These are phyloP conservation scores for Beauveria asiatica DNA, from an alignment of 2,329 filamentous ascomycete species.

Conservation along the genomic window DNA sequence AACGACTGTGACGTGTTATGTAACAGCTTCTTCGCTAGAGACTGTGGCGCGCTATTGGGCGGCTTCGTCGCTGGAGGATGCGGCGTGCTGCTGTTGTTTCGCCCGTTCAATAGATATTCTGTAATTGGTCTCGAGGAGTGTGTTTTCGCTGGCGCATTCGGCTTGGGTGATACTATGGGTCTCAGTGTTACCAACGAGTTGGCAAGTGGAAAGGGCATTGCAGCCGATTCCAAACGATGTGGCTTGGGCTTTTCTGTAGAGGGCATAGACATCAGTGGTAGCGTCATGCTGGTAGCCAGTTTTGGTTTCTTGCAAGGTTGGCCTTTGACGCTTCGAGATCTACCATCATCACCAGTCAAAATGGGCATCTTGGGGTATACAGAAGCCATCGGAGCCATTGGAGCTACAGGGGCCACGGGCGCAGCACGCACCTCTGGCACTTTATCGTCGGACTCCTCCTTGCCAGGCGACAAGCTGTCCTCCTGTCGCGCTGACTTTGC, in stretches of 20 bases:
- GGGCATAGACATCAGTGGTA: background rate
- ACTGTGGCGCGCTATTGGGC: background rate
- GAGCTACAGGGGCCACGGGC: background rate
- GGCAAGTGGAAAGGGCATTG: background rate
- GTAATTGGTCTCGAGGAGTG: background rate
- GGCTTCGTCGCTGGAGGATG: background rate
- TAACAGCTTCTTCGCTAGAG: background rate
- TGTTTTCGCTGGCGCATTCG: background rate
- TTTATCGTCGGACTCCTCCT: background rate
- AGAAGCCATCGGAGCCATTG: background rate
- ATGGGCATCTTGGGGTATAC: background rate
- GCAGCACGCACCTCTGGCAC: too few species aligned
- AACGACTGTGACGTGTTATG: background rate
- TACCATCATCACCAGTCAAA: background rate
- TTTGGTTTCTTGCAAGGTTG: background rate
- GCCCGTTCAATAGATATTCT: background rate
- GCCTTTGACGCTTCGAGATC: background rate
- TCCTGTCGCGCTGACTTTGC: background rate
- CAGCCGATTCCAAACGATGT: background rate
- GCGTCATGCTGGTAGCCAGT: background rate
- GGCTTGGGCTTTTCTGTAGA: background rate
- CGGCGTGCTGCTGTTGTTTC: background rate
- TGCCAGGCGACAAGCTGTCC: background rate
- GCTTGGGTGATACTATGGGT: background rate
- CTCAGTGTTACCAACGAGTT: too few species aligned